Evolutionary conservation across 805 yeast genomes (phyloP), one percentile per base, ranked within the genome.

Genomic region (Candida endomychidarum): DNA sequence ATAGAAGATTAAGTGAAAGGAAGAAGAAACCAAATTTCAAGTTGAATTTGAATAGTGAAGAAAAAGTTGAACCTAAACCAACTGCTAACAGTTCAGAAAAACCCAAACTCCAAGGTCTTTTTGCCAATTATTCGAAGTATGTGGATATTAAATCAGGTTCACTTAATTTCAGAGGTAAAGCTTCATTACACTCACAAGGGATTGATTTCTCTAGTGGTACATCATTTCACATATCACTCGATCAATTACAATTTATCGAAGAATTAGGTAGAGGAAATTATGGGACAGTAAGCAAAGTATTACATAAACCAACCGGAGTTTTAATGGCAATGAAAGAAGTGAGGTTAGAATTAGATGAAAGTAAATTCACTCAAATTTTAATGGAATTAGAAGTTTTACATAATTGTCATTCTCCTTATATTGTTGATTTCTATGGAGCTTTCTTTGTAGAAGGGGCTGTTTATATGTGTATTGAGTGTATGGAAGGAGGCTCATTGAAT

Each of bases 311-410:
- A 9, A 89, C 96, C 0, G 86, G 88, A 15, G 85, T 91, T 14
- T 65, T 81, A 14, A 89, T 93, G 97, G 98, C 98, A 2, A 88
- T 93, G 95, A 93, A 93, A 61, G 98, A 93, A 60, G 96, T 93
- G 32, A 72, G 96, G 39, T 67, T 93, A 33, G 98, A 91, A 59
- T 72, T 93, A 45, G 98, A 93, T 57, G 97, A 91, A 54, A 75
- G 86, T n/a, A 89, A 89, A 58, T 86, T 93, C 60, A 77, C 91
- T 45, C 98, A 93, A 57, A 93, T 93, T 49, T 69, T 93, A 52
- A 93, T 93, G 98, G 99, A 93, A 61, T 70, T 93, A 46, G 98
- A 93, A 54, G 84, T 93, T 38, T 73, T 93, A 48, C 98, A 93
- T 65, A 86, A 84, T 53, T 93, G 98, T 65, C 78, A 78, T 49